Evolutionary conservation across 768 basidiomycete species (phyloP).

Genomic region (Panaeolus papilionaceus): DNA sequence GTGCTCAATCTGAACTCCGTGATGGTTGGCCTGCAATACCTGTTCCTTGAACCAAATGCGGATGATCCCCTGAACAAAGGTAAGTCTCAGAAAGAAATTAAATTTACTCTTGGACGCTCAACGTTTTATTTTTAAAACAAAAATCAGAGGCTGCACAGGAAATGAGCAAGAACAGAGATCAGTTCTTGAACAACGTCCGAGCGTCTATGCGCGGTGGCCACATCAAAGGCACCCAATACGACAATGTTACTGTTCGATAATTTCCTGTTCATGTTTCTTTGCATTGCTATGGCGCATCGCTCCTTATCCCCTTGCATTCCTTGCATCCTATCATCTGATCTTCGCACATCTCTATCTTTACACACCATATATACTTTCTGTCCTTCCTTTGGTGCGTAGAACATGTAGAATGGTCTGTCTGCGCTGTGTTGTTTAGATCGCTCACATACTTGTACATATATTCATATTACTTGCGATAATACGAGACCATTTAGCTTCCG

Average conservation of each 20-base stretch:
- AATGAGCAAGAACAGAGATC: constrained; percentile 85
- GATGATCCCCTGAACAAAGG: constrained; percentile 99
- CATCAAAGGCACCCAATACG: constrained; percentile 82
- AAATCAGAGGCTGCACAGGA: constrained; percentile 92
- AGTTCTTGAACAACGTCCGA: constrained; percentile 87
- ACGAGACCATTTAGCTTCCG: constrained; percentile 66
- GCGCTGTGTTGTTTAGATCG: constrained; percentile 14
- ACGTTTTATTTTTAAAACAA: constrained; percentile 9
- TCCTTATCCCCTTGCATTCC: constrained; percentile 33
- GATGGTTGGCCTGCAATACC: constrained; percentile 97
- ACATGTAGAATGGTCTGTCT: constrained; percentile 13
- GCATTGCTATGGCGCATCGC: constrained; percentile 25
- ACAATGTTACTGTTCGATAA: constrained; percentile 67
- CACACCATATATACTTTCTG: constrained; percentile 27
- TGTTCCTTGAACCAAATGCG: constrained; percentile 98
- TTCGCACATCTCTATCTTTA: constrained; percentile 39
- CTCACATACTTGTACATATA: constrained; percentile 26
- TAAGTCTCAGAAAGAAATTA: constrained; percentile 38
- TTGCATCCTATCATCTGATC: constrained; percentile 36
- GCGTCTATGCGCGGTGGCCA: constrained; percentile 81
- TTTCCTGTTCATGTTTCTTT: constrained; percentile 21
- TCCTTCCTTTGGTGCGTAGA: constrained; percentile 12
- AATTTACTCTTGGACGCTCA: constrained; percentile 16
- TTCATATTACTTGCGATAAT: constrained; percentile 14
- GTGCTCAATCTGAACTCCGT: constrained; percentile 97